Evolutionary conservation across 83 land plant genomes (phyloP), one percentile per base, ranked within the genome.

Genomic region (Picea engelmannii): DNA sequence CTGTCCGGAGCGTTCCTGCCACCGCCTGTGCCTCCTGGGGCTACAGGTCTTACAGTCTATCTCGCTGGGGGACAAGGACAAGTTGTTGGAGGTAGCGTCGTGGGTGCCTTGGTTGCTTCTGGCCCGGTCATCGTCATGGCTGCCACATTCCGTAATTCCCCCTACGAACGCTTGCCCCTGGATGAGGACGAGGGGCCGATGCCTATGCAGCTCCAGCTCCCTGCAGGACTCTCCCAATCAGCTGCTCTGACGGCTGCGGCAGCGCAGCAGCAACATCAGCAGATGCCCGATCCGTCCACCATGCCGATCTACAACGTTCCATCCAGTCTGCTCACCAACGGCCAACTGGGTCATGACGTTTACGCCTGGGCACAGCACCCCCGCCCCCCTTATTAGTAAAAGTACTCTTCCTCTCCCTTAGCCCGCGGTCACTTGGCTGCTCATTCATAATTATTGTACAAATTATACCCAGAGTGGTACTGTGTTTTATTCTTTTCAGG

Each of bases 91-190:
- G 40, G 66, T 4, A 78, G 74, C 27, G 87, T 86, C 23, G 84
- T 86, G 18, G 87, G 87, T 8, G 70, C 87, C 9, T 82, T 86
- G 55, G 81, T 86, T 16, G 88, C 88, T 47, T 76, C 88, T 0
- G 85, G 85, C 0, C 85, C 88, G 11, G 88, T 86, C 40, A 67
- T 86, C 15, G 77, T 86, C 20, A 86, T 81, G 62, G 88, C 85
- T 9, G 88, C 88, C 11, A 75, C 88, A 2, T 86, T 86, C 80
- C 80, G 78, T 77, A 86, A 80, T 38, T 84, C 82, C 4, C 78
- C 84, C 15, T 86, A 80, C 58, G 88, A 86, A 47, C 78, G 85
- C 27, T 63, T 86, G 84, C 88, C 84, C 16, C 62, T 80, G 55
- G 88, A 86, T 25, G 84, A 78, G 66, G 80, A 78, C 18, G 84